These are phyloP conservation scores for Rhizopogon parksii DNA, from an alignment of 1,284 basidiomycete genomes.

Conservation along the genomic window DNA sequence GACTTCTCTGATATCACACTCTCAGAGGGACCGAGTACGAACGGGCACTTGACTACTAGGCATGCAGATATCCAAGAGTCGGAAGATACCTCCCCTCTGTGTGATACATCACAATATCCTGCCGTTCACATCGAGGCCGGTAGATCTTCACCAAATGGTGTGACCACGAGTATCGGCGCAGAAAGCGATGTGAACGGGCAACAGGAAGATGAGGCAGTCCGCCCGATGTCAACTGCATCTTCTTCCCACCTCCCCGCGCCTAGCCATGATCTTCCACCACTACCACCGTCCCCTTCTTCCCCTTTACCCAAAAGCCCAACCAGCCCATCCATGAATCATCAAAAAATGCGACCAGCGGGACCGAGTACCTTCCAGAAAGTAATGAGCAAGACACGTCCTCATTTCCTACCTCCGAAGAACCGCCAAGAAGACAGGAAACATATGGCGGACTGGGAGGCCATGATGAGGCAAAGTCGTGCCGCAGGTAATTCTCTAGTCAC, in stretches of 20 bases:
- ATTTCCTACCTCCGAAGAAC: conserved; percentile 79
- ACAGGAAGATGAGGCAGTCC: neutral
- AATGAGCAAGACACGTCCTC: conserved; percentile 71
- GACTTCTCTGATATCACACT: conserved; percentile 43
- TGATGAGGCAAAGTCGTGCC: conserved; percentile 81
- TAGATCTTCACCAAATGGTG: conserved; percentile 24
- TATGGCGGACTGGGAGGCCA: conserved; percentile 81
- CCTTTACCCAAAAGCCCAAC: conserved; percentile 9
- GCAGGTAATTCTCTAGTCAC: conserved; percentile 47
- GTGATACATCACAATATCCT: conserved; percentile 30
- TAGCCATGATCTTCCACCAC: neutral
- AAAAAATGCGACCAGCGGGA: conserved; percentile 46
- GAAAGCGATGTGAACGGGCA: neutral
- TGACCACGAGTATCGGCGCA: conserved; percentile 12
- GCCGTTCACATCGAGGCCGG: conserved; percentile 43
- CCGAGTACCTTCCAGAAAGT: conserved; percentile 70
- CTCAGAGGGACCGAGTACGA: conserved; percentile 17
- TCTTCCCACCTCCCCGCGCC: neutral
- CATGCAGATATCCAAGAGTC: conserved; percentile 6
- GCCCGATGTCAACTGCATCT: conserved; percentile 8
- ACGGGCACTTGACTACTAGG: neutral
- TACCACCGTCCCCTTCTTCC: conserved; percentile 12
- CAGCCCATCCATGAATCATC: conserved; percentile 28
- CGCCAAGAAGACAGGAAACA: conserved; percentile 79
- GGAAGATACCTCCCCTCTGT: conserved; percentile 10